Conservation (phyloP, 2,329 filamentous ascomycete species). For the Hymenoscyphus occultus region DNA sequence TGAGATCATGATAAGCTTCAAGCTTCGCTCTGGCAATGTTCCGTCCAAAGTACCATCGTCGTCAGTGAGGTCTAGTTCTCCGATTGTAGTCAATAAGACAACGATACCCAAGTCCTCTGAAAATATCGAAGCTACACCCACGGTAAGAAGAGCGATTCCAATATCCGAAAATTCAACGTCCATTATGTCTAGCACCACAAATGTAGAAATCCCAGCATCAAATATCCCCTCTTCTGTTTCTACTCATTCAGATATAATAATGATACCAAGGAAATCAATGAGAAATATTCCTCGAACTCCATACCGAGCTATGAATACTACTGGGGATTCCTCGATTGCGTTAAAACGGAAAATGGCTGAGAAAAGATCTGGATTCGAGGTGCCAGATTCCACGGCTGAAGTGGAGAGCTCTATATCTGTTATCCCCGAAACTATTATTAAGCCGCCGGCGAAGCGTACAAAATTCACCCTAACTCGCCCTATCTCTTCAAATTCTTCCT, state of each 20-base stretch:
- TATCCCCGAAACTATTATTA: slow-evolving; percentile 2
- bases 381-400: not conserved
- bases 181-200: not conserved
- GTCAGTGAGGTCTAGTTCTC: not conserved
- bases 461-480: slow-evolving; percentile 1
- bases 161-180: not conserved
- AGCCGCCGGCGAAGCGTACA: not conserved
- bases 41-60: not conserved
- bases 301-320: not conserved
- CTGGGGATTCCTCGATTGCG: slow-evolving; percentile 9
- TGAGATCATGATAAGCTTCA: not conserved
- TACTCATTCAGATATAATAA: not conserved
- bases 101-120: not conserved
- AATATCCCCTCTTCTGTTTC: not conserved
- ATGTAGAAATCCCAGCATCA: not conserved
- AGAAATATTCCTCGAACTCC: not conserved
- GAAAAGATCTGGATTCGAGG: not conserved
- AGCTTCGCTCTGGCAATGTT: not conserved
- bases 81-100: not conserved
- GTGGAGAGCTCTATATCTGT: not conserved
- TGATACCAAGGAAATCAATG: not conserved
- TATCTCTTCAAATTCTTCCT: not conserved
- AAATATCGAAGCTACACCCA: not conserved
- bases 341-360: slow-evolving; percentile 2
- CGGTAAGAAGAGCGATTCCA: not conserved